Conservation (phyloP, 805 yeast species). For the Lipomyces japonicus region DNA sequence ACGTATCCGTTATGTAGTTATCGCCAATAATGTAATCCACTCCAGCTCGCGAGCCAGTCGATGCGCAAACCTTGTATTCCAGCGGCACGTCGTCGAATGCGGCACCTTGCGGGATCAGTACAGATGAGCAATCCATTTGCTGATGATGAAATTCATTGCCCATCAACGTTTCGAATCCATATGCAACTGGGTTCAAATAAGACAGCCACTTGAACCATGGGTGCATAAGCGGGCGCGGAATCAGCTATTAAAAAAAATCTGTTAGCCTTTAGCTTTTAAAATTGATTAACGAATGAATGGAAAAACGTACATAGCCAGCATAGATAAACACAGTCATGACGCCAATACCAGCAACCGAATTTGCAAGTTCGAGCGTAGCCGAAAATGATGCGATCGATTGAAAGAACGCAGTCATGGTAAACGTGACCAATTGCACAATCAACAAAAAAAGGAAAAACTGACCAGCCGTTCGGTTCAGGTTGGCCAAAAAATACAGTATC, state of each 20-base stretch:
- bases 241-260: slow-evolving; percentile 14
- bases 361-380: slow-evolving; percentile 39
- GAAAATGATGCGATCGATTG: slow-evolving; percentile 42
- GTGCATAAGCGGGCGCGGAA: slow-evolving; percentile 57
- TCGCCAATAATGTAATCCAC: slow-evolving; percentile 53
- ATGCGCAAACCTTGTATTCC: slow-evolving; percentile 48
- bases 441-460: slow-evolving; percentile 51
- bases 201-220: slow-evolving; percentile 71
- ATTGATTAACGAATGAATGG: slow-evolving; percentile 31
- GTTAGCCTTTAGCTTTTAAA: background rate
- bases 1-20: slow-evolving; percentile 49
- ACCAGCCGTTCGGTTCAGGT: slow-evolving; percentile 52
- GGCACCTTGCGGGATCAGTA: slow-evolving; percentile 57
- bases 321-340: slow-evolving; percentile 43
- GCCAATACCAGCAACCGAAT: slow-evolving; percentile 47
- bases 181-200: slow-evolving; percentile 55
- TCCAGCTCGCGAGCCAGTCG: slow-evolving; percentile 61
- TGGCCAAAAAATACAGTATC: slow-evolving; percentile 51
- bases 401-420: slow-evolving; percentile 56
- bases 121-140: slow-evolving; percentile 48
- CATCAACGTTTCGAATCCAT: slow-evolving; percentile 61
- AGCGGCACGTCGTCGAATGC: slow-evolving; percentile 44
- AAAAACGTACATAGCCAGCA: slow-evolving; percentile 47
- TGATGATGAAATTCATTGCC: slow-evolving; percentile 61
- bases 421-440: slow-evolving; percentile 43